Evolutionary conservation across 805 yeast genomes (phyloP).

Genomic region (Yamadazyma olivae): DNA sequence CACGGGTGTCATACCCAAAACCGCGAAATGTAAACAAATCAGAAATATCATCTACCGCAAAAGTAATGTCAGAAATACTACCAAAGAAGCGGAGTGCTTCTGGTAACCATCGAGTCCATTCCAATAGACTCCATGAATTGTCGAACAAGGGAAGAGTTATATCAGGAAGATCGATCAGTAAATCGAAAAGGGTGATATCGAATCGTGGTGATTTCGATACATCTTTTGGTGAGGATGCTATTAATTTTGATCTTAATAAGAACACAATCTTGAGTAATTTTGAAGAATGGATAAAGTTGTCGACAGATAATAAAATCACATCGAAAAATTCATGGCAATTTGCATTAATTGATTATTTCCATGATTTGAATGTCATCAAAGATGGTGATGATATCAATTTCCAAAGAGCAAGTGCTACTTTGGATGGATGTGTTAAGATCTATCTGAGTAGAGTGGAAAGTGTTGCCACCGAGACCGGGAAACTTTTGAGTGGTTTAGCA

Average conservation of each 20-base stretch:
- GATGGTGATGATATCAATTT: conserved; percentile 64
- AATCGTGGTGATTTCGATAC: conserved; percentile 17
- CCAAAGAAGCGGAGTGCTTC: conserved; percentile 25
- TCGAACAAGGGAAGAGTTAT: conserved; percentile 28
- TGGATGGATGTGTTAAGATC: conserved; percentile 93
- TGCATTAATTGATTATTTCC: conserved; percentile 50
- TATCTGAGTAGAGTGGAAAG: conserved; percentile 90
- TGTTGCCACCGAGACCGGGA: conserved; percentile 87
- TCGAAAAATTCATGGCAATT: conserved; percentile 48
- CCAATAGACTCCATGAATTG: conserved; percentile 21
- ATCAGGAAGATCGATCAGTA: conserved; percentile 19
- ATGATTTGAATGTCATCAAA: conserved; percentile 45
- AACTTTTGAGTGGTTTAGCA: conserved; percentile 72
- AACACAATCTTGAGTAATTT: conserved; percentile 42
- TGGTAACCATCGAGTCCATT: conserved; percentile 14
- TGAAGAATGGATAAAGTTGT: conserved; percentile 49
- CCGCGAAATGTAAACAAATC: conserved; percentile 7
- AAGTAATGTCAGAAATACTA: conserved; percentile 17
- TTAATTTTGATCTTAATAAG: conserved; percentile 40
- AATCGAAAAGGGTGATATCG: conserved; percentile 16
- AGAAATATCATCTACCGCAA: too few species aligned
- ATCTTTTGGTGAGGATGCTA: conserved; percentile 35
- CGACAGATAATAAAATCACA: conserved; percentile 49
- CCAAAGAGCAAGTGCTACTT: conserved; percentile 85
- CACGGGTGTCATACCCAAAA: too few species aligned